Base-by-base conservation (phyloP, 768 basidiomycete genomes). In the Sporobolomyces pararoseus region DNA sequence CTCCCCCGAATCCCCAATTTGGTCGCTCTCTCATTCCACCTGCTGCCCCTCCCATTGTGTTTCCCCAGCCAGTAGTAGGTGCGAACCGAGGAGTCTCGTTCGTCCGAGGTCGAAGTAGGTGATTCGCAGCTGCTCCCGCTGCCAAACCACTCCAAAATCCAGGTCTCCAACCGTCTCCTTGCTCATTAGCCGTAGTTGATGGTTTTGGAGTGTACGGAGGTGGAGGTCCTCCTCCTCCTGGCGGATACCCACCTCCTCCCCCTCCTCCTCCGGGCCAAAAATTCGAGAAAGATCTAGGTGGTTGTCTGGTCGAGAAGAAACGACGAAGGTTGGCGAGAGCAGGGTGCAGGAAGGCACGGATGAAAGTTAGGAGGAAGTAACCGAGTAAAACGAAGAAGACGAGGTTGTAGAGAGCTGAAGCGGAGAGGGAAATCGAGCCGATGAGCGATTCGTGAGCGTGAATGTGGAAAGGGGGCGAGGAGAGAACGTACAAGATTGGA, bases 131-230 rank as follows among this genome's bases (percentile, higher is more conserved):
- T 60, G 61, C 88, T 10, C 90, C 93, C 1, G 88, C 75, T 1
- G 85, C 84, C 10, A 89, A 85, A 4, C 92, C 92, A 2, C 89
- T 87, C 89, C 87, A 93, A 78, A 95, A 93, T 4, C 91, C 91
- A 16, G 89, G 87, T 49, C 81, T 79, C 85, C 86, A 86, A 37
- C 81, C 81, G 49, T 71, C 17, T 37, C 25, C n/a, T 32, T 35
- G 64, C 79, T 79, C 39, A 42, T 9, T 13, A 7, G 31, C 76
- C 78, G 31, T 55, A 86, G 77, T 23, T 79, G 76, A 31, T 87
- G 78, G 71, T 86, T 80, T 13, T 79, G 84, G 71, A 86, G 87
- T 89, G 42, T 25, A 42, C 19, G 34, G 64, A 34, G 66, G 66
- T 4, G 34, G 69, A 16, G 60, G 52, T 6, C 37, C 37, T n/a